A percentile compares a stretch with the other conserved stretches of the same genome.
Evolutionary conservation across 2,329 filamentous ascomycete genomes (phyloP).

Genomic region (Diaporthe destruens): DNA sequence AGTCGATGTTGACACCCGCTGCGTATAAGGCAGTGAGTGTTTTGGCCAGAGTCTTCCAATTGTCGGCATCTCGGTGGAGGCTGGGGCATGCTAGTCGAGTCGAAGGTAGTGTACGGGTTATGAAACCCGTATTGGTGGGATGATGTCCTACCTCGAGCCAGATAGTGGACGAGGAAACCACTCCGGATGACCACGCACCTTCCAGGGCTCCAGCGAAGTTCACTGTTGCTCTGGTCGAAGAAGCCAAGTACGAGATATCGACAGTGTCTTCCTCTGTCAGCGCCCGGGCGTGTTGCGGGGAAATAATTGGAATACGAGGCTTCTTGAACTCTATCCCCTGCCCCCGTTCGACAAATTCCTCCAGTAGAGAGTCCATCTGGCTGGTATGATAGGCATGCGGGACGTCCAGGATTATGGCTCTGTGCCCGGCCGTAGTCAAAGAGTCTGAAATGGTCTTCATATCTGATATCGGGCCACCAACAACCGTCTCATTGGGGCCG

Average conservation of each 20-base stretch:
- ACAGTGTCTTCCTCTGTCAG: neutral
- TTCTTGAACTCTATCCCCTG: slow-evolving; percentile 5
- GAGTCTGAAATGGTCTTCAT: neutral
- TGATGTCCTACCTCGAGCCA: slow-evolving; percentile 16
- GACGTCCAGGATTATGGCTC: slow-evolving; percentile 3
- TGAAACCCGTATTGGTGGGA: neutral
- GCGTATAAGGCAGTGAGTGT: neutral
- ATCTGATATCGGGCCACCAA: neutral
- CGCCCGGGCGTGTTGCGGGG: neutral
- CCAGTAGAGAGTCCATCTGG: slow-evolving; percentile 7
- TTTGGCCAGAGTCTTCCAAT: neutral
- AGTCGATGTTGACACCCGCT: slow-evolving; percentile 4
- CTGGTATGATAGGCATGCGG: slow-evolving; percentile 23
- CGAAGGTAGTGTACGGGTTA: neutral
- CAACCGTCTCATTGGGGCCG: slow-evolving; percentile 5
- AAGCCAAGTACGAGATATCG: neutral
- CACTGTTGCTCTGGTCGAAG: neutral
- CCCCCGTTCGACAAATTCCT: neutral
- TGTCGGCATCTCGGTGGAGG: slow-evolving; percentile 11
- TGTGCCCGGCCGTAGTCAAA: slow-evolving; percentile 6
- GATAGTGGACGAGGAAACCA: neutral
- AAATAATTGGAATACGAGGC: slow-evolving; percentile 14
- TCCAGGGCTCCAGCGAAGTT: slow-evolving; percentile 15
- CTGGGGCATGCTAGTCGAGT: neutral
- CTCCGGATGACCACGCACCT: neutral